Evolutionary conservation across 106 monocot genomes (phyloP).

Genomic region (Narthecium ossifragum): DNA sequence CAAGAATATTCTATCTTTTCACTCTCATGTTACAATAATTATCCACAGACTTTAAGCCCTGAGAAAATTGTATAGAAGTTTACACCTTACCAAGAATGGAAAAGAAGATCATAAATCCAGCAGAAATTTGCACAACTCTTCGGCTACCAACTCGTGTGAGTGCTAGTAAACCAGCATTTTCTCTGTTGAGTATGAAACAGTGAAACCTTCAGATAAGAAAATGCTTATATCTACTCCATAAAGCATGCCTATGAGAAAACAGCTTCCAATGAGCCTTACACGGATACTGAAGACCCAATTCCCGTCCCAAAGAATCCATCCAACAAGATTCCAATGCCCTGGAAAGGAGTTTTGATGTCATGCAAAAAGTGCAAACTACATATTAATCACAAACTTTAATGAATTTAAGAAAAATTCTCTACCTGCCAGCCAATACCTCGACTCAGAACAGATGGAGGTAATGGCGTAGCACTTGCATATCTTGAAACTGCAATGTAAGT

Average conservation of each 20-base stretch:
- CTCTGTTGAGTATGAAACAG: slow-evolving; percentile 31
- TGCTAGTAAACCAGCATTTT: slow-evolving; percentile 96
- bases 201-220: not conserved
- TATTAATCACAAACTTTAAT: too few species aligned
- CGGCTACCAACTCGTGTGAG: slow-evolving; percentile 93
- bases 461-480: slow-evolving; percentile 84
- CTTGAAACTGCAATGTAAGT: slow-evolving; percentile 86
- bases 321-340: slow-evolving; percentile 93
- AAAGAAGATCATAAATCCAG: slow-evolving; percentile 99
- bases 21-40: too few species aligned
- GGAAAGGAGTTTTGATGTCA: too few species aligned
- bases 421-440: slow-evolving; percentile 99
- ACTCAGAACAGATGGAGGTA: slow-evolving; percentile 87
- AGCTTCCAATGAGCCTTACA: slow-evolving; percentile 41
- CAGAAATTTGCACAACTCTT: slow-evolving; percentile 92
- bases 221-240: not conserved
- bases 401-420: too few species aligned
- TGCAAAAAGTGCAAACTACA: too few species aligned
- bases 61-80: too few species aligned
- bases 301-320: slow-evolving; percentile 98
- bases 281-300: slow-evolving; percentile 88
- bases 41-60: too few species aligned
- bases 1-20: too few species aligned
- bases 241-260: not conserved
- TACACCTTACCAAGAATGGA: slow-evolving; percentile 74